Evolutionary conservation across 257 asterid species (phyloP).

Genomic region (Solanum appendiculatum): DNA sequence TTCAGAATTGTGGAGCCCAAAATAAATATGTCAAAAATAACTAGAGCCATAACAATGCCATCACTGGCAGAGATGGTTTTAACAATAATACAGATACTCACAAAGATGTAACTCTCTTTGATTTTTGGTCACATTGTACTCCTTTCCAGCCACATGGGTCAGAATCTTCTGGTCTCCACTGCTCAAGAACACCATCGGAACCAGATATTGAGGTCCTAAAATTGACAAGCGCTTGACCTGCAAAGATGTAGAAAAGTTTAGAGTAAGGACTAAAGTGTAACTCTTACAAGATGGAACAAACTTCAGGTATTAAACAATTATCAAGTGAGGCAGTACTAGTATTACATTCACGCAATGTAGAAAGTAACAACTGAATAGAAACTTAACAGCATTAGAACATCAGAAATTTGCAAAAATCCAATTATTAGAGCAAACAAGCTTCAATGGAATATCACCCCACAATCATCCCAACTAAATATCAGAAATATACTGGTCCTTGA

Average conservation of each 20-base stretch:
- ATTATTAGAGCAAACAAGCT: neutral
- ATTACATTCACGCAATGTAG: neutral
- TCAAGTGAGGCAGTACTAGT: neutral
- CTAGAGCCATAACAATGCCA: neutral
- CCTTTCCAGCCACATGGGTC: conserved; percentile 12
- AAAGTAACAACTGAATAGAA: neutral
- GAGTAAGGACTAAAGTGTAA: neutral
- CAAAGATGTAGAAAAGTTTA: neutral
- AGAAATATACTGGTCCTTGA: neutral
- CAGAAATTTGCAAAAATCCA: neutral
- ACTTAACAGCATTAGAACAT: neutral
- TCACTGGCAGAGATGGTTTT: neutral
- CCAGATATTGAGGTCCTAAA: conserved; percentile 2
- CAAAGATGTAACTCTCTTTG: conserved; percentile 9
- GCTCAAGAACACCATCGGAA: conserved; percentile 1
- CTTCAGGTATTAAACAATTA: neutral
- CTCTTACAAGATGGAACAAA: neutral
- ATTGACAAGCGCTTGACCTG: conserved; percentile 6
- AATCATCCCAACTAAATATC: neutral
- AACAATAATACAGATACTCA: neutral
- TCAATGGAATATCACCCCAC: neutral
- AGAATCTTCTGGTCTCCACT: conserved; percentile 12
- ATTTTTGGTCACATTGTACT: conserved; percentile 5
- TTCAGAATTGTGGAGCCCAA: neutral
- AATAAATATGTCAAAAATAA: neutral